Conservation (phyloP, 176 grass and related monocot species). For the Eleusine indica region DNA sequence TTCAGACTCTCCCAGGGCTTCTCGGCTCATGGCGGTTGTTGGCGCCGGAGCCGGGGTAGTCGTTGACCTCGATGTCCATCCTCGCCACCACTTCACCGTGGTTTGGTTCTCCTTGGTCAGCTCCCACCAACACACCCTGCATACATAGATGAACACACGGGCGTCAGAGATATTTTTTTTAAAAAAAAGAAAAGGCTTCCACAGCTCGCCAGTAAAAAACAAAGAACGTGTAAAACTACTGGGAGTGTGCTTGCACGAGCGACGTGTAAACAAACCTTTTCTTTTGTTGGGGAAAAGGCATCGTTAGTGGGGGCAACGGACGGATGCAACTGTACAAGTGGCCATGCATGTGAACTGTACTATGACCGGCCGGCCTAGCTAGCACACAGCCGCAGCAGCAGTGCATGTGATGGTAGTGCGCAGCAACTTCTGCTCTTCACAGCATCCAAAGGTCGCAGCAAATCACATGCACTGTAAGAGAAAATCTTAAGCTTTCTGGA, state of each 20-base stretch:
- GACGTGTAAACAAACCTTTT: not conserved
- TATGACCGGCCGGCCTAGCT: not conserved
- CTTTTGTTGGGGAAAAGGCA: not conserved
- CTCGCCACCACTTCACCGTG: slow-evolving; percentile 45
- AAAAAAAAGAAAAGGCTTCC: not conserved
- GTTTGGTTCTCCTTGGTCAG: slow-evolving; percentile 18
- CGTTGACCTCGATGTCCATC: slow-evolving; percentile 76
- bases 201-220: not conserved
- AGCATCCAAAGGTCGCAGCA: slow-evolving; percentile 18
- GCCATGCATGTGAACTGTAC: slow-evolving; percentile 50
- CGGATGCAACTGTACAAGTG: slow-evolving; percentile 18
- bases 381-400: not conserved
- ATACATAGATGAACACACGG: not conserved
- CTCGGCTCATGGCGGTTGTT: slow-evolving; percentile 76
- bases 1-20: slow-evolving; percentile 54
- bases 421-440: slow-evolving; percentile 23
- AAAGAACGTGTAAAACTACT: not conserved
- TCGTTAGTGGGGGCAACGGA: not conserved
- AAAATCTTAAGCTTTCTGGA: not conserved
- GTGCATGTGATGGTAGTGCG: not conserved
- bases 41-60: slow-evolving; percentile 82
- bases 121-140: not conserved
- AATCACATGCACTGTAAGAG: not conserved
- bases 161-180: not conserved
- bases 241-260: slow-evolving; percentile 29